A percentile compares a stretch with the other conserved stretches of the same genome.
Evolutionary conservation across 2,329 filamentous ascomycete species (phyloP).

Genomic region (Dactylonectria macrodidyma): DNA sequence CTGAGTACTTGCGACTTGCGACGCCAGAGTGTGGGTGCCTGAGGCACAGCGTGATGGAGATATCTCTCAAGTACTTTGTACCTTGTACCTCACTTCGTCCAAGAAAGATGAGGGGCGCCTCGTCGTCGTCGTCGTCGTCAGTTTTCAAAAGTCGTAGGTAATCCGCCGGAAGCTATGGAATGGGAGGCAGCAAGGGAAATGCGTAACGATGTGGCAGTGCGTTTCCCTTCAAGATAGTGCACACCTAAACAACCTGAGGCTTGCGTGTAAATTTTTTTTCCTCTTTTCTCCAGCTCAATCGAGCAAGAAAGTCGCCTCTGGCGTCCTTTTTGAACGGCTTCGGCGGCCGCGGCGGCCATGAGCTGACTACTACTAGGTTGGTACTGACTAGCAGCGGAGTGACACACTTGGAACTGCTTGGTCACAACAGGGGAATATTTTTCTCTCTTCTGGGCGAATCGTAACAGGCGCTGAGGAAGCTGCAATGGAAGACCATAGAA

Average conservation of each 20-base stretch:
- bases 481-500: slow-evolving; percentile 47
- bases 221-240: slow-evolving; percentile 18
- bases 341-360: slow-evolving; percentile 43
- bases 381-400: slow-evolving; percentile 38
- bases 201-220: slow-evolving; percentile 21
- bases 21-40: slow-evolving; percentile 2
- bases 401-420: slow-evolving; percentile 43
- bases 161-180: slow-evolving; percentile 28
- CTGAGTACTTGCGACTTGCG: slow-evolving; percentile 26
- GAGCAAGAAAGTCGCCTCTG: slow-evolving; percentile 39
- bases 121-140: slow-evolving; percentile 8
- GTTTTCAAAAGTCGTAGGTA: slow-evolving; percentile 10
- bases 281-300: slow-evolving; percentile 6
- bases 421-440: slow-evolving; percentile 37
- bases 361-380: slow-evolving; percentile 33
- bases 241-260: slow-evolving; percentile 4
- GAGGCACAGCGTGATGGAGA: slow-evolving; percentile 16
- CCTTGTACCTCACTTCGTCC: slow-evolving; percentile 36
- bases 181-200: slow-evolving; percentile 14
- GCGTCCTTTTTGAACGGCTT: slow-evolving; percentile 39
- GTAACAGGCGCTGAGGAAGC: slow-evolving; percentile 33
- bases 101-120: not conserved
- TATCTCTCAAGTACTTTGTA: slow-evolving; percentile 19
- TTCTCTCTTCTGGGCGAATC: slow-evolving; percentile 36
- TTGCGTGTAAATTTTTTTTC: slow-evolving; percentile 13